Evolutionary conservation across 1,284 basidiomycete genomes (phyloP).

Genomic region (Ustilago esculenta): DNA sequence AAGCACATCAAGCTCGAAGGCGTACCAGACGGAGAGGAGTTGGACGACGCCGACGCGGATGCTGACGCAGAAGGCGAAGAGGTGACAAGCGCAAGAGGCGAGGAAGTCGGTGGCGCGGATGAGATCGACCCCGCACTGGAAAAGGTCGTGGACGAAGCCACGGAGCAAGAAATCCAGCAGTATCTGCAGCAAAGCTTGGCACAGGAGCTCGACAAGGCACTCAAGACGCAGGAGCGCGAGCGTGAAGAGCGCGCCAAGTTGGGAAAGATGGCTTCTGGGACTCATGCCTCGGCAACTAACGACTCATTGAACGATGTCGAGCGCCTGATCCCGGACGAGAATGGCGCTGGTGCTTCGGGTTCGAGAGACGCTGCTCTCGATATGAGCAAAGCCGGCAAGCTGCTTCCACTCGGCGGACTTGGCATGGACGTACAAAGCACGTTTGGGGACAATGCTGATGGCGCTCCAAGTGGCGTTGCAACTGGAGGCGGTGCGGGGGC

Average conservation of each 20-base stretch:
- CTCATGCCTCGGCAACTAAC: not conserved
- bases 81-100: slow-evolving; percentile 45
- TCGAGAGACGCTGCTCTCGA: slow-evolving; percentile 26
- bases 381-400: slow-evolving; percentile 38
- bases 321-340: slow-evolving; percentile 27
- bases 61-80: slow-evolving; percentile 71
- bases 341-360: slow-evolving; percentile 19
- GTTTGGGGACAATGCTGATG: slow-evolving; percentile 17
- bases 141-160: slow-evolving; percentile 58
- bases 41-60: slow-evolving; percentile 33
- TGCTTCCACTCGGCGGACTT: slow-evolving; percentile 48
- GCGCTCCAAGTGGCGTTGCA: slow-evolving; percentile 8
- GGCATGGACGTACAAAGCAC: slow-evolving; percentile 52
- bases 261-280: slow-evolving; percentile 16
- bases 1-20: slow-evolving; percentile 38
- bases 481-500: slow-evolving; percentile 24
- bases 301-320: slow-evolving; percentile 1
- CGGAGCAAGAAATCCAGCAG: slow-evolving; percentile 56
- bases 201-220: slow-evolving; percentile 51
- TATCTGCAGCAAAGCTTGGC: slow-evolving; percentile 54
- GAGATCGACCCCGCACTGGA: slow-evolving; percentile 50
- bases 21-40: slow-evolving; percentile 25
- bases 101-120: slow-evolving; percentile 8
- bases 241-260: slow-evolving; percentile 51
- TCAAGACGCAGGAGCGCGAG: slow-evolving; percentile 49